phyloP scores from a whole-genome alignment of 1,284 basidiomycete genomes.

The Coniferiporia weirii region DNA sequence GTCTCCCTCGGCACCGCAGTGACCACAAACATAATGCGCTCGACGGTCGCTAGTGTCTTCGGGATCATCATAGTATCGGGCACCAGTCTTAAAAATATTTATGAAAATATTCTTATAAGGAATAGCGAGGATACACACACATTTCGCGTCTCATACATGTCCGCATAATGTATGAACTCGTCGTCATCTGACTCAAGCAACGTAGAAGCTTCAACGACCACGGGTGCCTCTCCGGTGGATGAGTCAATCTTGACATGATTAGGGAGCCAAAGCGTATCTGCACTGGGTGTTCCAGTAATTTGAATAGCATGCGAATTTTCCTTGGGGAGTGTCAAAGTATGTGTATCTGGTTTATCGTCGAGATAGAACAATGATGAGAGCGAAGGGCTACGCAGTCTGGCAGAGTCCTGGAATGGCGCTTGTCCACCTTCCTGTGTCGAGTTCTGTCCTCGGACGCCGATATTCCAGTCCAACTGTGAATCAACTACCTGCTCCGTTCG shows the following conservation, averaged over 20 bases:
- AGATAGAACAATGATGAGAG: conserved; percentile 6
- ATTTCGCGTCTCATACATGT: conserved; percentile 3
- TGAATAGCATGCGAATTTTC: background rate
- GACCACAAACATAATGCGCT: conserved; percentile 12
- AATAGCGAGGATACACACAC: background rate
- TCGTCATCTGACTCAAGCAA: conserved; percentile 14
- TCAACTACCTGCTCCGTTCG: background rate
- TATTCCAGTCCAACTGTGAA: background rate
- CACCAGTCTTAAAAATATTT: background rate
- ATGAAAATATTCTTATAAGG: background rate
- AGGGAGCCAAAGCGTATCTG: conserved; percentile 6
- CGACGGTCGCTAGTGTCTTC: conserved; percentile 6
- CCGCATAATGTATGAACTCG: conserved; percentile 18
- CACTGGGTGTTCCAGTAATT: background rate
- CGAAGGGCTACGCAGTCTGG: background rate
- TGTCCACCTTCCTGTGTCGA: background rate
- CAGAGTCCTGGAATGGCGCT: background rate
- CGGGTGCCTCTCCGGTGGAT: background rate
- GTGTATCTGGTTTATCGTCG: conserved; percentile 8
- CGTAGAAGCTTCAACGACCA: background rate
- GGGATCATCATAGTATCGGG: conserved; percentile 16
- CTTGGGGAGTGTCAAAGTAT: background rate
- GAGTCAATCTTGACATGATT: conserved; percentile 10
- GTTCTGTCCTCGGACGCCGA: background rate
- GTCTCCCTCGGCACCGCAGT: conserved; percentile 18